Base-by-base conservation (phyloP, 257 asterid species). In the Petrea volubilis region DNA sequence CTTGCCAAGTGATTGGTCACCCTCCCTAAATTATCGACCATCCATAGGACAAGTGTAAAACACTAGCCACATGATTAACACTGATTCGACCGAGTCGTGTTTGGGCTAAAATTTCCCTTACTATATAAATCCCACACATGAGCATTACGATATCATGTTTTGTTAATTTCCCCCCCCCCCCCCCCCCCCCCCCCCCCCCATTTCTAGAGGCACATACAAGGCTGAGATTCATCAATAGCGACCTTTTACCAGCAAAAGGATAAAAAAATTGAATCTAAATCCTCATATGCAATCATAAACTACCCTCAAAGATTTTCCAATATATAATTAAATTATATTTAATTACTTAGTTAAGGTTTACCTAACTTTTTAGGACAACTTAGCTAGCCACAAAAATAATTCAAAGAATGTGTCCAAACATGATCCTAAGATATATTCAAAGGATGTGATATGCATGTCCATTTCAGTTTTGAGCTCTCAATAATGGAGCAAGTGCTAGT, bases 401-500 rank as follows among this genome's bases (percentile, higher is more conserved):
- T 36, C 0, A 60, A 60, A 36, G 14, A 61, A 9, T 2, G 44
- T 60, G 49, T 17, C 49, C 66, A 31, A 60, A 60, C 28, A 7
- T 17, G 13, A 21, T 8, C 55, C 55, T 23, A 62, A 62, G 34
- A 63, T 21, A 23, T 23, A 13, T 7, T 20, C 12, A 2, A 25
- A 57, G 55, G 41, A 61, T 27, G 29, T 41, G 71, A 44, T 14
- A 5, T 10, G 20, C 13, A 15, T 52, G 60, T 44, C 41, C 56
- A 10, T 43, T 33, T 40, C 38, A 71, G 46, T 58, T 57, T 38
- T 5, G 50, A 38, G 34, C 46, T 59, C 58, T 76, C 73, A 71
- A 76, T 71, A 65, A 71, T 77, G 21, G 78, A 77, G 78, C 55
- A 18, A 58, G 38, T 65, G 71, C 49, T 57, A 38, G 61, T 63